Percentiles rank a stretch among this genome's conserved stretches.
Conservation (phyloP, 1,139 yeast species). For the Yamadazyma atmosphaerica region DNA sequence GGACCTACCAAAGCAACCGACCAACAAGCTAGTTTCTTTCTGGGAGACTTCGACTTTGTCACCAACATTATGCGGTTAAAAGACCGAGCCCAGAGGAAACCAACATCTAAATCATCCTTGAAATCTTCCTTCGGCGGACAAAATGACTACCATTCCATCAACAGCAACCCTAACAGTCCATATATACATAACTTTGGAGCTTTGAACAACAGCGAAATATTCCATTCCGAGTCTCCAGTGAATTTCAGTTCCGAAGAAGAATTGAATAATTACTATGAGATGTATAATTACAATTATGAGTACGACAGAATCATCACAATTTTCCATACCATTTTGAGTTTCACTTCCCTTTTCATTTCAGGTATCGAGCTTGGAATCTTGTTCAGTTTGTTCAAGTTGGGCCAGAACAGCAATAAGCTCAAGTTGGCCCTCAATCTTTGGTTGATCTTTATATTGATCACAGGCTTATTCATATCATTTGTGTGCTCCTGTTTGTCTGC, state of each 20-base stretch:
- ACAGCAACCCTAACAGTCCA: slow-evolving; percentile 20
- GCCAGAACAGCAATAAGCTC: slow-evolving; percentile 22
- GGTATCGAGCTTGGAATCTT: slow-evolving; percentile 49
- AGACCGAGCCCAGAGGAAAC: neutral
- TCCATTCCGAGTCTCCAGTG: neutral
- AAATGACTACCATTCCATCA: slow-evolving; percentile 32
- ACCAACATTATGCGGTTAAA: slow-evolving; percentile 1
- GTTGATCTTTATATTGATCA: slow-evolving; percentile 31
- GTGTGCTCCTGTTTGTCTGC: slow-evolving; percentile 21
- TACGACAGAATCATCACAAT: slow-evolving; percentile 39
- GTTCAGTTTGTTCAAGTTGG: slow-evolving; percentile 29
- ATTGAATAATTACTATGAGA: slow-evolving; percentile 12
- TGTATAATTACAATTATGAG: slow-evolving; percentile 29
- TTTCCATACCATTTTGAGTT: slow-evolving; percentile 32
- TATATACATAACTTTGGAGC: neutral
- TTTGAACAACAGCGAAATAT: neutral
- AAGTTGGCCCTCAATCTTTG: slow-evolving; percentile 32
- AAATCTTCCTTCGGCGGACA: slow-evolving; percentile 1
- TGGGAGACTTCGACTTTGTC: slow-evolving; percentile 1
- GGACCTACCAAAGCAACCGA: no score
- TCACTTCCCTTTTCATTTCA: slow-evolving; percentile 37
- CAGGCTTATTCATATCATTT: slow-evolving; percentile 36
- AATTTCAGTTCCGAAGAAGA: slow-evolving; percentile 13
- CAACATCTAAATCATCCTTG: neutral
- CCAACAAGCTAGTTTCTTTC: neutral